Evolutionary conservation across 352 stramenopile genomes (phyloP), one percentile per base, ranked within the genome.

Genomic region (Elongisporangium anandrum): DNA sequence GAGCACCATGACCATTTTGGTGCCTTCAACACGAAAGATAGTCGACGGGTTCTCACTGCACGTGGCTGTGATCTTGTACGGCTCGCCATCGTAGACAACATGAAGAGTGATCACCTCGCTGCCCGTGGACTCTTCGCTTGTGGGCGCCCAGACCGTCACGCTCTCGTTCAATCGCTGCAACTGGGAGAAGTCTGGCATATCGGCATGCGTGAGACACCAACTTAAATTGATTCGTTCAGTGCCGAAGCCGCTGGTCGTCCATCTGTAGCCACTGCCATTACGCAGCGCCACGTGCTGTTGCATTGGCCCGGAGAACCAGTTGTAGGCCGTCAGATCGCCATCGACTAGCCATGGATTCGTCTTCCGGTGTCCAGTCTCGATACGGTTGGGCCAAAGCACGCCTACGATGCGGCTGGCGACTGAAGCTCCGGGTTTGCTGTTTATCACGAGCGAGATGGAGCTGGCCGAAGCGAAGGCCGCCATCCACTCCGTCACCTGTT

Each of bases 211-310:
- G 13, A 45, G 9, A 12, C 34, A 45, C 34, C 29, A 39, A 39
- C 9, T 13, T 2, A 45, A 12, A 17, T 45, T 2, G 34, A 45
- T 2, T 2, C 13, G 9, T 12, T 45, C 10, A 17, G 34, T 45
- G 34, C 34, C 10, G 17, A 17, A 9, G 16, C 2, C 34, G 10
- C 34, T 45, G 10, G 9, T 13, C 4, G 29, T 13, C 68, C 68
- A 75, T 26, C 72, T 51, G 54, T 63, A 72, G 9, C 65, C 64
- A 45, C 51, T 66, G 41, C 59, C 61, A 16, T 69, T 58, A 20
- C 41, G 47, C 22, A 70, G 22, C 4, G 38, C 68, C 12, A 75
- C 41, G 55, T 56, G 56, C 41, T 72, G 48, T 8, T 39, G 29
- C 29, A 39, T 45, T 45, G 34, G 34, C 2, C 34, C 34, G 13